Evolutionary conservation across 257 asterid species (phyloP), one percentile per base, ranked within the genome.

Genomic region (Verbena officinalis): DNA sequence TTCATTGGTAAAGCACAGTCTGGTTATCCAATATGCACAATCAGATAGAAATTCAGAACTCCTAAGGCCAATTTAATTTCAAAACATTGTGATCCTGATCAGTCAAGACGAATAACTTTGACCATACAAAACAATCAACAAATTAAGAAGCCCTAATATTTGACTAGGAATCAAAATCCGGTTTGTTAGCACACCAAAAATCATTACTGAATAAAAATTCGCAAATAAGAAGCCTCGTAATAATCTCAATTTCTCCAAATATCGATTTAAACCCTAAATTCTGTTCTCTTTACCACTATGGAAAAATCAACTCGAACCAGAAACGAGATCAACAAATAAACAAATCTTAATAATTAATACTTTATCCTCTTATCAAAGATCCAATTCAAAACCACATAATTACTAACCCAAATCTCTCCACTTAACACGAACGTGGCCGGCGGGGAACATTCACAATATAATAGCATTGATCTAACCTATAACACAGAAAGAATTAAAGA

Each of bases 131-230:
- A 50, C 45, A 50, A 62, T 4, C 42, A 45, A 20, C 36, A 20
- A 10, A 34, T 13, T 5, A 14, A 8, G 31, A 53, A 65, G 23
- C 61, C 71, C 71, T 65, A 40, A 42, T 42, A 34, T 8, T 21
- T 1, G 42, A 58, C 34, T 48, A 16, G 22, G 12, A 30, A 67
- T 44, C 65, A 8, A 31, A 12, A 43, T 54, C 36, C 16, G 7
- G 48, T 2, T 34, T 7, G 23, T 15, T 19, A 46, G 3, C 14
- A 2, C 50, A 51, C 60, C 51, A 36, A 20, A 20, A 65, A 1
- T 1, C 55, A 30, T 7, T 16, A 66, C 16, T 12, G 10, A 42
- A 42, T 7, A 7, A 1, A 43, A 27, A 66, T n/a, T 12, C 59
- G 19, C 13, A 45, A 1, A 36, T 49, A 7, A n/a, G n/a, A n/a